phyloP scores from a whole-genome alignment of 2,329 filamentous ascomycete species.

The Xylaria sp. region DNA sequence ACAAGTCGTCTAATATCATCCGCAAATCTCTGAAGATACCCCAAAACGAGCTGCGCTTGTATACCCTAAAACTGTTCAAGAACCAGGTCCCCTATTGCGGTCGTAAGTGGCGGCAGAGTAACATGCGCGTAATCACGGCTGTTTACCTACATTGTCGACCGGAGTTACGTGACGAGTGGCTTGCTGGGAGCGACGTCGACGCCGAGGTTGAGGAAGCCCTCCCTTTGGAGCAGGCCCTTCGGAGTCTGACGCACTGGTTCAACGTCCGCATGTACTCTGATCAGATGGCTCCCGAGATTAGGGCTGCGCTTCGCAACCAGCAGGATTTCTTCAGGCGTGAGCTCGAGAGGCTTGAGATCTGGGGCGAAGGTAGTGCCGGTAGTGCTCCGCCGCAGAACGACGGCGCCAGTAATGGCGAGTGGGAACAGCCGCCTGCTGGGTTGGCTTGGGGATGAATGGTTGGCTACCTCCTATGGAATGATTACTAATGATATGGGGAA shows the following conservation, averaged over 20 bases:
- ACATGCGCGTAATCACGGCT: conserved; percentile 98
- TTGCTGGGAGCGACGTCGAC: conserved; percentile 89
- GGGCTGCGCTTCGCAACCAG: conserved; percentile 73
- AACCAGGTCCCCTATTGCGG: conserved; percentile 98
- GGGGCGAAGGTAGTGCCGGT: conserved; percentile 53
- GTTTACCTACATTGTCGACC: conserved; percentile 94
- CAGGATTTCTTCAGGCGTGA: conserved; percentile 83
- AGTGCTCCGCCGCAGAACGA: conserved; percentile 33
- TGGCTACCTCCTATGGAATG: not conserved
- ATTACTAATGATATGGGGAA: not conserved
- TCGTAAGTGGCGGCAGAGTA: conserved; percentile 95
- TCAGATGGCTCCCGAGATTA: conserved; percentile 71
- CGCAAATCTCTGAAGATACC: conserved; percentile 92
- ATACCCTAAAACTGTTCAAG: conserved; percentile 98
- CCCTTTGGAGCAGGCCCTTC: conserved; percentile 88
- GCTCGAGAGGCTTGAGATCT: conserved; percentile 75
- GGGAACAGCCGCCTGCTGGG: conserved; percentile 38
- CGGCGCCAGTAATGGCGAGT: conserved; percentile 36
- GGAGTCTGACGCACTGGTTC: conserved; percentile 93
- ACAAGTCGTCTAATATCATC: conserved; percentile 92
- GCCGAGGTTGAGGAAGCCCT: conserved; percentile 93
- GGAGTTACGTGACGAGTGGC: conserved; percentile 94
- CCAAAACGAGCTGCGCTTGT: conserved; percentile 85
- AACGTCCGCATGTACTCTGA: conserved; percentile 86
- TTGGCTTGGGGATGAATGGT: conserved; percentile 23